Evolutionary conservation across 2,329 filamentous ascomycete species (phyloP).

Genomic region (Verticillium isaacii): DNA sequence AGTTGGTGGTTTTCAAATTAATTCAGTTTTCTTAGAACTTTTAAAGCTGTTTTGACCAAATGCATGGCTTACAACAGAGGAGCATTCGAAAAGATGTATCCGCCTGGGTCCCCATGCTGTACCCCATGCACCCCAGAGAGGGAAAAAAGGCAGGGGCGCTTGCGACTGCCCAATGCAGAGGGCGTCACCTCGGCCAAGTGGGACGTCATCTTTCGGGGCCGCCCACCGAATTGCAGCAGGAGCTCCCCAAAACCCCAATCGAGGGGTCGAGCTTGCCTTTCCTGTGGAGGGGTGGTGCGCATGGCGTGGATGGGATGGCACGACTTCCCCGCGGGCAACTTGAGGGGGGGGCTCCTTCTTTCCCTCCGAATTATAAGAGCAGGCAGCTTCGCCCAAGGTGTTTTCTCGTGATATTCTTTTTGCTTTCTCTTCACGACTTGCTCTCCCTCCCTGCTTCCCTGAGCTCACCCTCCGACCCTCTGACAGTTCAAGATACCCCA

Average conservation of each 20-base stretch:
- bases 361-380: not conserved
- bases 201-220: conserved; percentile 3
- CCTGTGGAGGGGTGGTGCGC: not conserved
- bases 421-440: too few species aligned
- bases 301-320: not conserved
- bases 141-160: not conserved
- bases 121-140: too few species aligned
- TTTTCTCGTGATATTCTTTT: too few species aligned
- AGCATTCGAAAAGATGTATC: too few species aligned
- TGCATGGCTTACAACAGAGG: too few species aligned
- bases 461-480: too few species aligned
- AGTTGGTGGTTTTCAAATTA: too few species aligned
- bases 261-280: not conserved
- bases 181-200: not conserved
- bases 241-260: not conserved
- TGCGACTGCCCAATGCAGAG: not conserved
- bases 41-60: too few species aligned
- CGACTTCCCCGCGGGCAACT: not conserved
- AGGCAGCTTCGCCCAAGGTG: too few species aligned
- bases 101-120: too few species aligned
- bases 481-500: too few species aligned
- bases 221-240: not conserved
- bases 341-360: not conserved
- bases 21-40: not conserved
- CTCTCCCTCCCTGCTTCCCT: too few species aligned